A percentile compares a stretch with the other conserved stretches of the same genome.
Conservation (phyloP, 129 eudicot genomes). For the Centrapalus pauciflorus region DNA sequence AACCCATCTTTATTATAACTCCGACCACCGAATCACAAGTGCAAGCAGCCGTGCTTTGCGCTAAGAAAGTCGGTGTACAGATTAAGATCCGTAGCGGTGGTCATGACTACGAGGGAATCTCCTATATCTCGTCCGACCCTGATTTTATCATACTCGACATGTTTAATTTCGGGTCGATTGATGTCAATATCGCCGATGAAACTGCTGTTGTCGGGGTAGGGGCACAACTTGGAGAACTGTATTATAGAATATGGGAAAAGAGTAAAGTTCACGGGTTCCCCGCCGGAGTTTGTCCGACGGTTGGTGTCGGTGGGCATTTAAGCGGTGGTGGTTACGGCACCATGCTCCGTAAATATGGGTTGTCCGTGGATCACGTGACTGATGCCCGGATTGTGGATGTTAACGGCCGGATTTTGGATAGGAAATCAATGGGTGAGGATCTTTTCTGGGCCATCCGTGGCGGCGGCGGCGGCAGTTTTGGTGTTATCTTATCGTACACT, state of each 20-base stretch:
- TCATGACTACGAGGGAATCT: conserved; percentile 51
- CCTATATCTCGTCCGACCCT: conserved; percentile 28
- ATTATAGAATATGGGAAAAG: conserved; percentile 34
- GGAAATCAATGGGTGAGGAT: conserved; percentile 54
- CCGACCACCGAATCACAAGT: conserved; percentile 25
- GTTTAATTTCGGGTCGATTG: conserved; percentile 33
- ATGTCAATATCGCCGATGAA: conserved; percentile 18
- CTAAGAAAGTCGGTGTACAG: conserved; percentile 20
- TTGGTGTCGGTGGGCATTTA: conserved; percentile 59
- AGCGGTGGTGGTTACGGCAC: conserved; percentile 51
- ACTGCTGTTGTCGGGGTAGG: conserved; percentile 47
- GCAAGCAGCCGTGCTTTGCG: conserved; percentile 22
- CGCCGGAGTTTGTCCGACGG: conserved; percentile 50
- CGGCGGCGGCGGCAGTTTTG: conserved; percentile 52
- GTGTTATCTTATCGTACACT: conserved; percentile 39
- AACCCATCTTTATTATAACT: conserved; percentile 29
- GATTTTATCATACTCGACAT: conserved; percentile 45
- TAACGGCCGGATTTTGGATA: conserved; percentile 21
- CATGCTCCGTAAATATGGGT: conserved; percentile 42
- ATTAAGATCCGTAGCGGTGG: conserved; percentile 49
- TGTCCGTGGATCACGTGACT: conserved; percentile 36
- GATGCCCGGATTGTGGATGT: conserved; percentile 37
- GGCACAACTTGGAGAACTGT: conserved; percentile 44
- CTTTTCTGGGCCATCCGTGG: conserved; percentile 58
- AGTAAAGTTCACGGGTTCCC: conserved; percentile 43